Evolutionary conservation across 192 early-diverging fungal species (phyloP), one percentile per base, ranked within the genome.

Genomic region (Backusella luteola): DNA sequence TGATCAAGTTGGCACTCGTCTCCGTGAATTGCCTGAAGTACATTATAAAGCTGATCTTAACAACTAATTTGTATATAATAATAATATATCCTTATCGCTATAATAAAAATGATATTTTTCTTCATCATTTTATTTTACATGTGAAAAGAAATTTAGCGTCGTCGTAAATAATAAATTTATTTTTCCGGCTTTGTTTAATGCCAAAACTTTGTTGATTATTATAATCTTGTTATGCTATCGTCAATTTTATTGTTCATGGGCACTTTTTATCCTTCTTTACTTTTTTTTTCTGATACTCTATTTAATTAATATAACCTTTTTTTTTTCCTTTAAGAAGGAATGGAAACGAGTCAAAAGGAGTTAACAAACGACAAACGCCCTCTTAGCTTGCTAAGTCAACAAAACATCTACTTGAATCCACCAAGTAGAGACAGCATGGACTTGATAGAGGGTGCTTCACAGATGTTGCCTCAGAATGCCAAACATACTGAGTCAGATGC

Each of bases 1-100:
- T 12, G 96, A 99, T 73, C 93, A 97, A 81, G 95, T 95, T 15
- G 95, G 94, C 23, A 83, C 85, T 19, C 81, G 91, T 26, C 84
- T 99, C 71, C 82, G 88, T 1, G 85, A 83, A 6, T 88, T 87
- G 53, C 87, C 89, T 19, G 79, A 88, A 71, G 77, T 85, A 11
- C 87, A 89, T 75, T 89, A 90, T 75, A 90, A 89, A 67, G 19
- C 8, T 17, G 17, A 17, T 7, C 1, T 21, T 21, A 53, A 53
- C 7, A 53, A 53, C 6, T 2, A 53, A n/a, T 8, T 8, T 1
- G 8, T 21, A 53, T 0, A n/a, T 21, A 53, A 53, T 17, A 53
- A 21, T 4, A 53, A 6, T 53, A 53, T 6, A n/a, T 8, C 19
- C n/a, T 21, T 53, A 53, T 53, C 2, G 17, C 0, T 53, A 19